A percentile compares a stretch with the other conserved stretches of the same genome.
Evolutionary conservation across 768 basidiomycete genomes (phyloP).

Genomic region (Floccularia luteovirens): DNA sequence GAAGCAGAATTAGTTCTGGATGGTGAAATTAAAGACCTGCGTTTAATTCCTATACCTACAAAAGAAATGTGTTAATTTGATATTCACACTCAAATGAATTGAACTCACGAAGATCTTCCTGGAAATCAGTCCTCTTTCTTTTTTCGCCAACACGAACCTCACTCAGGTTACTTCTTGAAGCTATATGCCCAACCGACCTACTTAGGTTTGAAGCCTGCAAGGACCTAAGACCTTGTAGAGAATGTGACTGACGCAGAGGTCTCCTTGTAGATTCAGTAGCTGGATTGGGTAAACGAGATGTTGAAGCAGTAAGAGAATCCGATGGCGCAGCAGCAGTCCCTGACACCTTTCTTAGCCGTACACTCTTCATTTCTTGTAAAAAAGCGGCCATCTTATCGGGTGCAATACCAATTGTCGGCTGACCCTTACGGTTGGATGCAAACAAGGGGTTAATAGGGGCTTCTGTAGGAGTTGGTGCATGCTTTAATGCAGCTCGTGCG

Average conservation of each 20-base stretch:
- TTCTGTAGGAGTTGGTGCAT: conserved; percentile 47
- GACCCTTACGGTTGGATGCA: conserved; percentile 37
- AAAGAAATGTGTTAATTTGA: neutral
- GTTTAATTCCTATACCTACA: conserved; percentile 24
- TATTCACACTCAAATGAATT: conserved; percentile 1
- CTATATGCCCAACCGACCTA: too few species aligned
- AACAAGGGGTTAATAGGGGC: conserved; percentile 53
- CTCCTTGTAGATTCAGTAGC: neutral
- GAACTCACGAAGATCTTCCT: conserved; percentile 25
- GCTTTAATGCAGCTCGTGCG: conserved; percentile 63
- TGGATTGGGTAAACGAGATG: neutral
- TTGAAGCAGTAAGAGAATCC: conserved; percentile 3
- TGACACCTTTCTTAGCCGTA: conserved; percentile 52
- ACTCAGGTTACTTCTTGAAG: conserved; percentile 5
- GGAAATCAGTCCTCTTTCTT: conserved; percentile 26
- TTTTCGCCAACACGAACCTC: conserved; percentile 18
- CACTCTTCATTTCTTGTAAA: conserved; percentile 72
- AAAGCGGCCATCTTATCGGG: conserved; percentile 83
- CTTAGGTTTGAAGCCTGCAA: neutral
- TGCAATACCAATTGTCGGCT: conserved; percentile 65
- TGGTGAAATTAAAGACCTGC: conserved; percentile 22
- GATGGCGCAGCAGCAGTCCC: conserved; percentile 7
- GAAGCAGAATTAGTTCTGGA: conserved; percentile 18
- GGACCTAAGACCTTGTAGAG: neutral
- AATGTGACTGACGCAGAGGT: neutral